Conservation (phyloP, 306 rosid genomes). For the Casuarina glauca region DNA sequence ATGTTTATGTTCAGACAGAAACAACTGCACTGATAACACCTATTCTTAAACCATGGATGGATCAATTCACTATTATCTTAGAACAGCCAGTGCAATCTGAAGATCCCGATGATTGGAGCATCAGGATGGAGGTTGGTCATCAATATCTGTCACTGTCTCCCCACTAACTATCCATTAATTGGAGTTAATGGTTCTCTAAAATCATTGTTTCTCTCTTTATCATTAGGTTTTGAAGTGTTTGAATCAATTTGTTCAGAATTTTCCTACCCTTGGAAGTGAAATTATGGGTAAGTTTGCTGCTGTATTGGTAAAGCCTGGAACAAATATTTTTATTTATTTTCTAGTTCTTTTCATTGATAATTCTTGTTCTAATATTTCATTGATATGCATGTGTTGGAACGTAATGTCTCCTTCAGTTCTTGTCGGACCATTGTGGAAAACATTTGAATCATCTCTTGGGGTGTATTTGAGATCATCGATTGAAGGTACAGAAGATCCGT, state of each 20-base stretch:
- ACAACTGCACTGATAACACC: constrained; percentile 59
- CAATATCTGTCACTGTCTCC: constrained; percentile 3
- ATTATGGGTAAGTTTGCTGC: constrained; percentile 54
- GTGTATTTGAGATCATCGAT: constrained; percentile 72
- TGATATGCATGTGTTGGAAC: constrained; percentile 3
- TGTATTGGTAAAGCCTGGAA: constrained; percentile 11
- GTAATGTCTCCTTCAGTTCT: constrained; percentile 55
- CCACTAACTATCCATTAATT: constrained; percentile 7
- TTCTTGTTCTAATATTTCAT: constrained; percentile 12
- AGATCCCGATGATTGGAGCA: constrained; percentile 92
- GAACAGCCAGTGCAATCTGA: constrained; percentile 71
- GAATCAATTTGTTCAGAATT: constrained; percentile 83
- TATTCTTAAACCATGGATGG: constrained; percentile 86
- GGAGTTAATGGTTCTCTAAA: constrained; percentile 6
- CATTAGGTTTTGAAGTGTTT: constrained; percentile 89
- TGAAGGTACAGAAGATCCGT: constrained; percentile 74
- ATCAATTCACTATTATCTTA: constrained; percentile 67
- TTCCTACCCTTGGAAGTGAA: constrained; percentile 72
- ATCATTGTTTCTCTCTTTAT: constrained; percentile 21
- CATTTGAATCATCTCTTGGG: constrained; percentile 70
- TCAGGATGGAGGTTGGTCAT: constrained; percentile 75
- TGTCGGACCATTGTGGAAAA: constrained; percentile 81
- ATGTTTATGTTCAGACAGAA: constrained; percentile 66
- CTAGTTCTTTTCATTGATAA: constrained; percentile 19
- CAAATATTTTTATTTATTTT: constrained; percentile 9